Evolutionary conservation across 768 basidiomycete genomes (phyloP), one percentile per base, ranked within the genome.

Genomic region (Podaxis sp.): DNA sequence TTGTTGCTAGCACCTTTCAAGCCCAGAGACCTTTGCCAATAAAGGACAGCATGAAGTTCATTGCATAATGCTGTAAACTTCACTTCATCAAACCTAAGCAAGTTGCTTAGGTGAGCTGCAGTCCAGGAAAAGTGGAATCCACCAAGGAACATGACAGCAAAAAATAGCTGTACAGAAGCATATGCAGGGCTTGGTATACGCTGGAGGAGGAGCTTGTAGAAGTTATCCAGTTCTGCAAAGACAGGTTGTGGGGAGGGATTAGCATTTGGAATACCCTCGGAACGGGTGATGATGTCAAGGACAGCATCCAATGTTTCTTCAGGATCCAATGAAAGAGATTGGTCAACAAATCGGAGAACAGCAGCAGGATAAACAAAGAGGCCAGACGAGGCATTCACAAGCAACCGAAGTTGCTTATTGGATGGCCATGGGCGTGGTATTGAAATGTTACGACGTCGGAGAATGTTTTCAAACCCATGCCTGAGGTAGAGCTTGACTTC

Each of bases 361-460:
- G 73, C 71, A 22, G 72, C 33, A 2, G 72, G 69, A 56, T 71
- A 73, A 7, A 74, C 68, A 48, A 74, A 74, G 6, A 71, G 63
- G 0, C 72, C 68, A 0, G 65, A 62, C 0, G 72, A 61, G 38
- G 67, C 66, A 7, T 60, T 30, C 10, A 73, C 66, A 7, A 68
- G 53, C 15, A n/a, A 33, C 2, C 62, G n/a, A 2, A 66, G 41
- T 64, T 52, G 51, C 4, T 22, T 17, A 8, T 56, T 41, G 4
- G 60, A 57, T 4, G 67, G 62, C 64, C 68, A 65, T 15, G 53
- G 24, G 17, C 4, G 15, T 11, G 15, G 13, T 40, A 8, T 12
- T 10, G 10, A 13, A 5, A 33, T 5, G n/a, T 38, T 38, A 17
- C 22, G 53, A 15, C 37, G 36, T 28, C n/a, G 33, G 2, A 55